Evolutionary conservation across 2,329 filamentous ascomycete genomes (phyloP), one percentile per base, ranked within the genome.

Genomic region (Fusarium odoratissimum): DNA sequence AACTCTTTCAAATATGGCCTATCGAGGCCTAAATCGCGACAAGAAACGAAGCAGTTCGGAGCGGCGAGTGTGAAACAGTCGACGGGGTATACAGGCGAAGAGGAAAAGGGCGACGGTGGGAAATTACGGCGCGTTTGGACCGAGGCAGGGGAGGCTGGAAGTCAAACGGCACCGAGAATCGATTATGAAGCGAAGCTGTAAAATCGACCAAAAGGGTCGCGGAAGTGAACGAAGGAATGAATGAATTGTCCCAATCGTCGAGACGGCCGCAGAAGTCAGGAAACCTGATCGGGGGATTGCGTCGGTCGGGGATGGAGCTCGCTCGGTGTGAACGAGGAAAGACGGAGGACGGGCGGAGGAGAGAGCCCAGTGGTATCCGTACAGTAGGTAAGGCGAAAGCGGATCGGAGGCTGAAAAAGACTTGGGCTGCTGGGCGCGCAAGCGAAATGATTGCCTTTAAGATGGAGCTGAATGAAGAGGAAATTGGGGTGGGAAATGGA

Each of bases 381-480:
- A 56, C 52, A 56, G 52, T 56, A 45, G n/a, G 54, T 71, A 67
- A 74, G 56, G 77, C 76, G 60, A 75, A 75, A 78, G 77, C 80
- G 82, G 83, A 82, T 82, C 81, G 80, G 82, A 84, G 82, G 83
- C 84, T 85, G 82, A 84, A 80, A 80, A 80, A 80, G 58, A 56
- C 58, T 55, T 57, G 48, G 48, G 42, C 40, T 54, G 61, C 41
- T 57, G 54, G 81, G 82, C 82, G 82, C 81, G 81, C 84, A 86
- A 87, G 85, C 85, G 85, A 87, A 79, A 87, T 87, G 85, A 86
- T 83, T 83, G 81, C 82, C 82, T 81, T 80, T 80, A 80, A 83
- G 56, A 81, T 82, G 82, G 81, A 75, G 74, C 81, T 82, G 79
- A 81, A 79, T 67, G 52, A 76, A 78, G 77, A 74, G 75, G 76